Conservation (phyloP, 331 rosid species). For the Pyrus hybrid region DNA sequence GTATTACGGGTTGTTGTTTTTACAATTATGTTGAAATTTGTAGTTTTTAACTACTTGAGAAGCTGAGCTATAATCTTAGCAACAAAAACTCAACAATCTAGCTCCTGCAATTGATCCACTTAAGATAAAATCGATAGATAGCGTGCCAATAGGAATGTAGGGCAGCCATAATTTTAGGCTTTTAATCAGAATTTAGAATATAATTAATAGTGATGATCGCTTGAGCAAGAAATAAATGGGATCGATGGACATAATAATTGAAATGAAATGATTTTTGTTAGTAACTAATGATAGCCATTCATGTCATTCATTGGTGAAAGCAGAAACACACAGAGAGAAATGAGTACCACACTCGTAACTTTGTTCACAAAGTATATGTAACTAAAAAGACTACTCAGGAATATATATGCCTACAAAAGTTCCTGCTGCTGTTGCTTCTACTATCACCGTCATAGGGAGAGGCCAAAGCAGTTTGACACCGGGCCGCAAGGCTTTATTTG, state of each 20-base stretch:
- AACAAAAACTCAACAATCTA: not conserved
- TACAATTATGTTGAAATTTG: not conserved
- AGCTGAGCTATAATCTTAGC: not conserved
- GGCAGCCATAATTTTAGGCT: conserved; percentile 17
- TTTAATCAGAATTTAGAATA: not conserved
- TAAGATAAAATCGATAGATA: no score
- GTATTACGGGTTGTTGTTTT: not conserved
- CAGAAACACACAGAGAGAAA: not conserved
- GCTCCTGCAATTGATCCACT: no score
- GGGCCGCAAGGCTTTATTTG: conserved; percentile 8
- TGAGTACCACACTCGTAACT: not conserved
- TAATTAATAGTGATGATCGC: conserved; percentile 11
- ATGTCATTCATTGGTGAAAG: conserved; percentile 10
- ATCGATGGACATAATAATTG: conserved; percentile 30
- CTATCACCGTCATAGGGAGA: not conserved
- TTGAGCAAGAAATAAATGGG: not conserved
- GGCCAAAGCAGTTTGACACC: not conserved
- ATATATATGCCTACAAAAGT: not conserved
- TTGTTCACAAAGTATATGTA: not conserved
- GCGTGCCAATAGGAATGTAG: no score
- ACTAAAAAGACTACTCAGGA: not conserved
- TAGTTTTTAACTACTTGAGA: not conserved
- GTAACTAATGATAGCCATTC: conserved; percentile 26
- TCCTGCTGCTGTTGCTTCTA: not conserved
- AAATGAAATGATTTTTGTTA: conserved; percentile 14